These are phyloP conservation scores for Pseudogymnoascus sp. DNA, from an alignment of 2,329 filamentous ascomycete species.

Conservation along the genomic window DNA sequence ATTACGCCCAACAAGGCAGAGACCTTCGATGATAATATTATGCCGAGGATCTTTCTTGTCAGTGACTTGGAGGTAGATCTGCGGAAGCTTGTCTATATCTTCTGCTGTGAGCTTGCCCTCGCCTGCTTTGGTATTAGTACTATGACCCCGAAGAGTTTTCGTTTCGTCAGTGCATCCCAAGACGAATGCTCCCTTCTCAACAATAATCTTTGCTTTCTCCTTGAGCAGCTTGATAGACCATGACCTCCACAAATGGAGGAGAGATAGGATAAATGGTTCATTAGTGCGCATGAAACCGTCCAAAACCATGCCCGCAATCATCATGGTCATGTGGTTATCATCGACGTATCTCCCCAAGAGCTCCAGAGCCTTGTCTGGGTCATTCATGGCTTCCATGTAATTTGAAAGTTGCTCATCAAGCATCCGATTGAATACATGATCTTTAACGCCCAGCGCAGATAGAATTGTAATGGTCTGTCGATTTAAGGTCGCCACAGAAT, in stretches of 20 bases:
- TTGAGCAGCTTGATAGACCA: constrained; percentile 88
- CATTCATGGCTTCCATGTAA: constrained; percentile 61
- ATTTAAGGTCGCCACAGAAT: constrained; percentile 73
- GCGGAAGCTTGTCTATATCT: constrained; percentile 52
- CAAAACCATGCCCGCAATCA: constrained; percentile 65
- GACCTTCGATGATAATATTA: constrained; percentile 57
- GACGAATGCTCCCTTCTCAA: constrained; percentile 78
- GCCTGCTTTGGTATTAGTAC: constrained; percentile 36
- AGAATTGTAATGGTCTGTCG: constrained; percentile 85
- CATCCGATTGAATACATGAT: constrained; percentile 57
- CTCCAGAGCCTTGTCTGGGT: constrained; percentile 53
- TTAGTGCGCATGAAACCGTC: constrained; percentile 65
- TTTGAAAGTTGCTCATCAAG: constrained; percentile 58
- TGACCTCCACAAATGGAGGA: constrained; percentile 76
- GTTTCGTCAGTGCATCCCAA: constrained; percentile 88
- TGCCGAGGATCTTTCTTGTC: constrained; percentile 43
- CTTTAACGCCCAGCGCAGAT: constrained; percentile 64
- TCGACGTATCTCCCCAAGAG: constrained; percentile 72
- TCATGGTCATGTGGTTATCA: constrained; percentile 70
- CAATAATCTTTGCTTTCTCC: constrained; percentile 78
- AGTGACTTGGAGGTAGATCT: constrained; percentile 83
- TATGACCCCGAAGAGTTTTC: constrained; percentile 63
- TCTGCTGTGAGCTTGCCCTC: constrained; percentile 24
- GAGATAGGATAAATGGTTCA: constrained; percentile 76
- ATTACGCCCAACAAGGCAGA: constrained; percentile 82